A percentile compares a stretch with the other conserved stretches of the same genome.
These are phyloP conservation scores for Bauhinia variegata DNA, from an alignment of 306 rosid species.

Conservation along the genomic window DNA sequence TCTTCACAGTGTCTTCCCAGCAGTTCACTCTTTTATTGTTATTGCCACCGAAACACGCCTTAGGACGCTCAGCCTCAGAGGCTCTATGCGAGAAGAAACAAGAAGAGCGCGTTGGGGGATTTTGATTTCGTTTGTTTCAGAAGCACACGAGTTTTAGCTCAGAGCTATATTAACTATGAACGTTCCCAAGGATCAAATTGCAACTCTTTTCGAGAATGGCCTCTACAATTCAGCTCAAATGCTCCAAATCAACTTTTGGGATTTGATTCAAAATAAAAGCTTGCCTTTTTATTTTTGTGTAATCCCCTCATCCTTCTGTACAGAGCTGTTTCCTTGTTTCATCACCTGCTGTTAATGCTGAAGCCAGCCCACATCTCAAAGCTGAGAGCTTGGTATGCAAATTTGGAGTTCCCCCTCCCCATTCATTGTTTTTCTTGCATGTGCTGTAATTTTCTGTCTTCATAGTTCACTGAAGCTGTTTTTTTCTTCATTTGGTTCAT, in stretches of 20 bases:
- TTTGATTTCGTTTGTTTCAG: neutral
- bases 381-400: constrained; percentile 92
- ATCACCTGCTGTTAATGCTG: constrained; percentile 84
- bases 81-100: neutral
- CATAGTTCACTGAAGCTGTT: constrained; percentile 14
- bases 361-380: constrained; percentile 74
- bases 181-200: constrained; percentile 96
- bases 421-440: neutral
- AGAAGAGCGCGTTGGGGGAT: constrained; percentile 32
- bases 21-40: too few relatives aligned
- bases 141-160: constrained; percentile 5
- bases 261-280: constrained; percentile 12
- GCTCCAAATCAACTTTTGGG: constrained; percentile 41
- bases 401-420: too few relatives aligned
- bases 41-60: too few relatives aligned
- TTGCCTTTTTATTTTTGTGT: constrained; percentile 29
- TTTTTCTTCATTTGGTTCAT: neutral
- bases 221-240: constrained; percentile 94
- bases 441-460: constrained; percentile 5
- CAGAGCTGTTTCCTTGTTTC: constrained; percentile 97
- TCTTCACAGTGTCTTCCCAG: too few relatives aligned
- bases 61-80: too few relatives aligned
- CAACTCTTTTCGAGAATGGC: constrained; percentile 79
- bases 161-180: constrained; percentile 58
- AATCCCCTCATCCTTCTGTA: constrained; percentile 16